Evolutionary conservation across 257 asterid genomes (phyloP).

Genomic region (Solanum ossicruentum): DNA sequence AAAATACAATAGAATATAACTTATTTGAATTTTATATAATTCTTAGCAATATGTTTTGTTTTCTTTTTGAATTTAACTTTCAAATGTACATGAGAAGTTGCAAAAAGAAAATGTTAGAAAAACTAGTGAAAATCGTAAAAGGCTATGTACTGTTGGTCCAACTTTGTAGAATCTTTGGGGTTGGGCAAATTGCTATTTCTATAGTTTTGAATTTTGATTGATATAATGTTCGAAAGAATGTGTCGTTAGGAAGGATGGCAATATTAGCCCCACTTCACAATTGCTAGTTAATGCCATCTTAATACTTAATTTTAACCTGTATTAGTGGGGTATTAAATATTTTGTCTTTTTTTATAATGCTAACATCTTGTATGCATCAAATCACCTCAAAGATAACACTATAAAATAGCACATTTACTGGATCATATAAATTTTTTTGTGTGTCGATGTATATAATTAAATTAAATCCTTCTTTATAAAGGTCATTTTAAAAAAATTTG

Average conservation of each 20-base stretch:
- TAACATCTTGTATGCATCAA: neutral
- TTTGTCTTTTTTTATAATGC: neutral
- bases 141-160: neutral
- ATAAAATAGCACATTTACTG: neutral
- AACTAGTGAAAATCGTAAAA: neutral
- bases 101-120: neutral
- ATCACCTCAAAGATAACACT: neutral
- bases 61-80: neutral
- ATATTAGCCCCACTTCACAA: neutral
- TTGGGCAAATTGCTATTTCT: neutral
- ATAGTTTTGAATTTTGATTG: neutral
- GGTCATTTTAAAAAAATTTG: neutral
- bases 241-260: conserved; percentile 7
- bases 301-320: neutral
- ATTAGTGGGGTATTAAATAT: neutral
- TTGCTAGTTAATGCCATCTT: neutral
- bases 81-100: neutral
- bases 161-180: neutral
- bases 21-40: neutral
- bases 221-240: neutral
- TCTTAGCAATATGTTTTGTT: neutral
- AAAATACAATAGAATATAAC: too few species aligned
- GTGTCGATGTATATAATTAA: neutral
- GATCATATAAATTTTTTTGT: neutral
- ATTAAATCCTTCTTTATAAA: conserved; percentile 3